Evolutionary conservation across 2,329 filamentous ascomycete species (phyloP).

Genomic region (Fusarium humuli): DNA sequence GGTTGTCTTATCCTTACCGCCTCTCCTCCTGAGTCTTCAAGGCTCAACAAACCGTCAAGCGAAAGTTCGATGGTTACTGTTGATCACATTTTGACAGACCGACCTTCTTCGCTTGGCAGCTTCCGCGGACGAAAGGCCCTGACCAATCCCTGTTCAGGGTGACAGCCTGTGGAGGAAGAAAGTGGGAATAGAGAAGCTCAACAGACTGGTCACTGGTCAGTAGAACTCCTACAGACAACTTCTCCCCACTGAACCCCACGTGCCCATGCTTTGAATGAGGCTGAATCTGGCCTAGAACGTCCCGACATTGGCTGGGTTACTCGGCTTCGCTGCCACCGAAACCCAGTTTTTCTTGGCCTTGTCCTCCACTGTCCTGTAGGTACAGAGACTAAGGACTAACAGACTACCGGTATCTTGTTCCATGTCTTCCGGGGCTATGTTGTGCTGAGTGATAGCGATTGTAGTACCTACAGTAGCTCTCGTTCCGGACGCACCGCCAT

Average conservation of each 20-base stretch:
- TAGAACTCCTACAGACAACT: not conserved
- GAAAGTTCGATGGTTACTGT: not conserved
- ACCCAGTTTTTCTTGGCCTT: slow-evolving; percentile 32
- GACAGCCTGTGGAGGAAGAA: slow-evolving; percentile 17
- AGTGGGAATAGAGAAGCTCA: slow-evolving; percentile 19
- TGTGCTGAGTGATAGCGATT: slow-evolving; percentile 27
- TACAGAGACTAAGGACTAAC: not conserved
- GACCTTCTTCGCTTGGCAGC: slow-evolving; percentile 27
- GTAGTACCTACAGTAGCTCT: slow-evolving; percentile 2
- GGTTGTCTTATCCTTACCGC: slow-evolving; percentile 1
- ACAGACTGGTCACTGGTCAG: slow-evolving; percentile 10
- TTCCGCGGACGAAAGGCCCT: slow-evolving; percentile 23
- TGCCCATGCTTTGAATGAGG: slow-evolving; percentile 45
- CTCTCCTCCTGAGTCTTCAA: slow-evolving; percentile 6
- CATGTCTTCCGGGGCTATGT: slow-evolving; percentile 10
- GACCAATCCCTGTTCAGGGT: slow-evolving; percentile 35
- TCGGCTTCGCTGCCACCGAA: slow-evolving; percentile 30
- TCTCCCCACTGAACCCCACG: slow-evolving; percentile 45
- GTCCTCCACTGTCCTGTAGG: slow-evolving; percentile 4
- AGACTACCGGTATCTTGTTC: slow-evolving; percentile 9
- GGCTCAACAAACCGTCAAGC: slow-evolving; percentile 8
- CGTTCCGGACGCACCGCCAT: slow-evolving; percentile 37
- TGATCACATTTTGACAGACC: slow-evolving; percentile 26
- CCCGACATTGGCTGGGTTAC: slow-evolving; percentile 38
- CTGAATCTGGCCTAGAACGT: slow-evolving; percentile 48